Evolutionary conservation across 345 rosid species (phyloP).

Genomic region (Adansonia digitata): DNA sequence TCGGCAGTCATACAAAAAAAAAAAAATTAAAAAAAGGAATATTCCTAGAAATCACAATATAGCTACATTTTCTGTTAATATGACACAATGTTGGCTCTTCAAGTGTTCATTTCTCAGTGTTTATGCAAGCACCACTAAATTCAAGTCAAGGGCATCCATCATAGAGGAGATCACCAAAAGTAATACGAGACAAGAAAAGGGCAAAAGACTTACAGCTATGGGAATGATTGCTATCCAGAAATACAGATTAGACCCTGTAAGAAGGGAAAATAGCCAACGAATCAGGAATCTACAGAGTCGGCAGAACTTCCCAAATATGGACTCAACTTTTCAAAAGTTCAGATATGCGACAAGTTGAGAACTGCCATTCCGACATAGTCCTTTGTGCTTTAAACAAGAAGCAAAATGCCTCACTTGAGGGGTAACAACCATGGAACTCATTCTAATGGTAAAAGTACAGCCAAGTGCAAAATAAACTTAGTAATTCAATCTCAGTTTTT

Average conservation of each 20-base stretch:
- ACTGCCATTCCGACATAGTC: neutral
- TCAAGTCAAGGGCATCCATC: neutral
- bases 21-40: neutral
- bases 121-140: neutral
- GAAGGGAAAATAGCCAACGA: constrained; percentile 4
- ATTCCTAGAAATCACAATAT: neutral
- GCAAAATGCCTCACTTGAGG: neutral
- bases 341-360: neutral
- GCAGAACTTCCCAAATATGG: constrained; percentile 1
- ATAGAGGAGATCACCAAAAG: neutral
- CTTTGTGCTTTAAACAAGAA: neutral
- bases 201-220: constrained; percentile 49
- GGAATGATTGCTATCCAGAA: constrained; percentile 98
- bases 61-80: neutral
- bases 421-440: neutral
- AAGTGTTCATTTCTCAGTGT: neutral
- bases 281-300: neutral
- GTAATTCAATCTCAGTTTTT: neutral
- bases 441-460: neutral
- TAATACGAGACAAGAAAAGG: neutral
- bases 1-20: neutral
- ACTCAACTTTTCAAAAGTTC: neutral
- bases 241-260: constrained; percentile 89
- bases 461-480: neutral
- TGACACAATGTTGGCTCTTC: neutral